Evolutionary conservation across 768 basidiomycete species (phyloP), one percentile per base, ranked within the genome.

Genomic region (Mycena olivaceomarginata): DNA sequence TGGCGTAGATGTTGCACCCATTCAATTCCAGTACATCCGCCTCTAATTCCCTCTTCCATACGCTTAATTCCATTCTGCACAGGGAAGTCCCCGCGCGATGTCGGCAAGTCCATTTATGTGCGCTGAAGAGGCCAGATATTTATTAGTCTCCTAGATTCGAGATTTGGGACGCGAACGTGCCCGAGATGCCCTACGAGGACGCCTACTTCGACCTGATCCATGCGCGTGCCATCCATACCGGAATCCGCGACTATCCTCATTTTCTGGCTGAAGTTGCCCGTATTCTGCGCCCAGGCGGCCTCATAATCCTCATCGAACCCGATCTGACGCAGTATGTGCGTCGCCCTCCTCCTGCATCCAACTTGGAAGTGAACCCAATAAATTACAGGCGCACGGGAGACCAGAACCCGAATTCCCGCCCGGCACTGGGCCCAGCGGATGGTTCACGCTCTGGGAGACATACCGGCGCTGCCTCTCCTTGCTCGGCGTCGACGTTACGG

Each of bases 171-270:
- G 85, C 94, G 74, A 92, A 93, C 82, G 87, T 90, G 75, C 85
- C 84, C 80, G 90, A 85, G 70, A 86, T 95, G 48, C 94, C 94
- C 16, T 95, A 94, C 82, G 91, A 91, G 25, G 89, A 90, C 81
- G 87, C 85, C 45, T 87, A 92, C 62, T 95, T 94, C 79, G 92
- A 95, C 82, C 85, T 95, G 79, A 89, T 95, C 60, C 94, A 95
- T 81, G 93, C 92, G 51, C 91, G 94, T 69, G 93, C 89, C 46
- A 89, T 94, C 82, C 93, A 94, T 80, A 91, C 89, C 39, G 94
- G 94, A 70, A 92, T 95, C 77, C 87, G 87, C 74, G 86, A 94
- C 81, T 94, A 94, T 81, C 89, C 91, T 63, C 89, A 88, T 39
- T 89, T 94, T 77, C 80, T 95, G 6, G 86, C 87, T 71, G 92